Percentiles rank a stretch among this genome's conserved stretches.
Conservation (phyloP, 192 early-diverging fungal species). For the Pecoramyces ruminantium region DNA sequence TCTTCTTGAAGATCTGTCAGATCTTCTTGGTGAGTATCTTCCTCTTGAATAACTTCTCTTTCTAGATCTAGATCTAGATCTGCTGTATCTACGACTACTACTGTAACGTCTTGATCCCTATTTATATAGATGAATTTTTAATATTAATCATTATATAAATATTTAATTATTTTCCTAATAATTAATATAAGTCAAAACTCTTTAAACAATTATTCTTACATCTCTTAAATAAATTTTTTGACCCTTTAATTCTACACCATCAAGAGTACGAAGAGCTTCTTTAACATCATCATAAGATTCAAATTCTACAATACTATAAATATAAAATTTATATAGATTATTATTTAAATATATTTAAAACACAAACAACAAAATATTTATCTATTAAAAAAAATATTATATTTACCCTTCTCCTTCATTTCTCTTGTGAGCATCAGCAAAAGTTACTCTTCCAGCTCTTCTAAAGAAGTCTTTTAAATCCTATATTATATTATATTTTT, state of each 20-base stretch:
- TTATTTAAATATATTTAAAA: not conserved
- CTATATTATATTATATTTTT: too few relatives aligned
- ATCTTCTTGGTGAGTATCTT: not conserved
- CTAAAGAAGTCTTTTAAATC: conserved; percentile 94
- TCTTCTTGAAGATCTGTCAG: not conserved
- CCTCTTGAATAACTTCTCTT: not conserved
- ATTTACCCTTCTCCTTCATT: conserved; percentile 64
- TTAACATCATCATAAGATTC: conserved; percentile 58
- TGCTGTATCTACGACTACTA: not conserved
- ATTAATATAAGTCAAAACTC: too few relatives aligned
- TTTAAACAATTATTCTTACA: too few relatives aligned
- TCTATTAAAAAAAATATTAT: too few relatives aligned
- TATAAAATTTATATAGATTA: too few relatives aligned
- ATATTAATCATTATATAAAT: too few relatives aligned
- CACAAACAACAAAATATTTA: too few relatives aligned
- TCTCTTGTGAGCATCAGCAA: conserved; percentile 75
- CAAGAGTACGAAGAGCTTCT: conserved; percentile 66
- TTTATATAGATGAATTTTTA: not conserved
- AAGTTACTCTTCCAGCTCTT: conserved; percentile 83
- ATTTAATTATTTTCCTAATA: too few relatives aligned
- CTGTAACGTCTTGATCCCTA: not conserved
- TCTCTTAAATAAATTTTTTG: conserved; percentile 4
- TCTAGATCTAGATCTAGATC: not conserved
- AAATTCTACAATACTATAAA: conserved; percentile 86
- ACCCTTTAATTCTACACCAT: conserved; percentile 42